Evolutionary conservation across 2,329 filamentous ascomycete genomes (phyloP).

Genomic region (Thermoascus crustaceus): DNA sequence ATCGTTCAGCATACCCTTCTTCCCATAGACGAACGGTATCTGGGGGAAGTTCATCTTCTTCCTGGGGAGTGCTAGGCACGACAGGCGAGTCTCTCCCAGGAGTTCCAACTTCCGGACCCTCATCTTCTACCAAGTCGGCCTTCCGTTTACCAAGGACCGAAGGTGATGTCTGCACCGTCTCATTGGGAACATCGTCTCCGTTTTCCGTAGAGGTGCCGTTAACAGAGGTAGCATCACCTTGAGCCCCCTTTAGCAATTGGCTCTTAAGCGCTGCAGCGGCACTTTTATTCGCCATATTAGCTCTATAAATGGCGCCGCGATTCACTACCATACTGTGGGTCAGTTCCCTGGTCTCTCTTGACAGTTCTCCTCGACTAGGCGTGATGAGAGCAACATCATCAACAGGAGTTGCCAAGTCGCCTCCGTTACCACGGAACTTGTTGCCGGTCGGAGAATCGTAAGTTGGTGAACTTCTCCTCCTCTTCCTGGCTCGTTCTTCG

Average conservation of each 20-base stretch:
- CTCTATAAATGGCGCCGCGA: constrained; percentile 55
- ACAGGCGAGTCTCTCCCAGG: constrained; percentile 53
- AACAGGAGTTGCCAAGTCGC: constrained; percentile 31
- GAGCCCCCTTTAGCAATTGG: constrained; percentile 52
- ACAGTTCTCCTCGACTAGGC: constrained; percentile 46
- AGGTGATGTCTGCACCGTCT: constrained; percentile 21
- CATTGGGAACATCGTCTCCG: constrained; percentile 18
- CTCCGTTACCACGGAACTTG: constrained; percentile 18
- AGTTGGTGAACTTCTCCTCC: constrained; percentile 38
- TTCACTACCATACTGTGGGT: constrained; percentile 88
- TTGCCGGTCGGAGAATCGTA: constrained; percentile 25
- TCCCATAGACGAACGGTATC: constrained; percentile 93
- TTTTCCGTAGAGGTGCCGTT: constrained; percentile 15
- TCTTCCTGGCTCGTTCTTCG: constrained; percentile 35
- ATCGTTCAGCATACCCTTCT: constrained; percentile 86
- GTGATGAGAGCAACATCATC: constrained; percentile 50
- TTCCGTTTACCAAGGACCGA: constrained; percentile 51
- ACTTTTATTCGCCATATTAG: constrained; percentile 84
- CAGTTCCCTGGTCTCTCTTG: constrained; percentile 52
- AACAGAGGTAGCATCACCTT: constrained; percentile 19
- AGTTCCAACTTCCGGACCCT: constrained; percentile 45
- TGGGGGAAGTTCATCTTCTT: constrained; percentile 55
- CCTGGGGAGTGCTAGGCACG: constrained; percentile 38
- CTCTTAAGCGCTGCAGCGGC: constrained; percentile 83
- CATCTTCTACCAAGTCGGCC: constrained; percentile 58